Conservation (phyloP, 2,329 filamentous ascomycete species). For the Phaeosphaeriaceae sp. region DNA sequence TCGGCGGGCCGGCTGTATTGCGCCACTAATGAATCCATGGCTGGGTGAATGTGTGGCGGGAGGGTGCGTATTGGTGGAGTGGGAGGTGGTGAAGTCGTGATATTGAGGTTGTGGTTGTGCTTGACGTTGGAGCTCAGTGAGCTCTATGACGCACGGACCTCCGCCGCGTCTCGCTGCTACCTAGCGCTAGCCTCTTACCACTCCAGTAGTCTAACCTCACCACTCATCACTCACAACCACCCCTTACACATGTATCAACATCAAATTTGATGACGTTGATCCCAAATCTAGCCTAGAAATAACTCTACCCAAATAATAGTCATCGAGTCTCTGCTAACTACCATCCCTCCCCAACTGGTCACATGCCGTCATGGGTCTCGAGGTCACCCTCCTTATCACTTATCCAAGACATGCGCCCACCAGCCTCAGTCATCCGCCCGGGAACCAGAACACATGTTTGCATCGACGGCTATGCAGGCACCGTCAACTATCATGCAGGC, state of each 20-base stretch:
- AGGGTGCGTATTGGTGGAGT: slow-evolving; percentile 2
- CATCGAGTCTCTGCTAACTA: slow-evolving; percentile 4
- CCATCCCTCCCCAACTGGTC: slow-evolving; percentile 20
- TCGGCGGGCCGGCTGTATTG: slow-evolving; percentile 84
- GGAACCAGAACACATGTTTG: slow-evolving; percentile 36
- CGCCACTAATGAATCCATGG: slow-evolving; percentile 91
- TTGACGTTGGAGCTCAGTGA: slow-evolving; percentile 24
- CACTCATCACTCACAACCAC: too few relatives aligned
- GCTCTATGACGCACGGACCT: slow-evolving; percentile 25
- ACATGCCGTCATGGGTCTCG: slow-evolving; percentile 29
- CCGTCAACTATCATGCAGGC: slow-evolving; percentile 37
- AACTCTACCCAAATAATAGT: background rate
- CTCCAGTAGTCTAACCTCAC: too few relatives aligned
- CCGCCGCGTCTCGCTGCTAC: slow-evolving; percentile 31
- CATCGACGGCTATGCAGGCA: slow-evolving; percentile 32
- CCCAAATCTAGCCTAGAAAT: too few relatives aligned
- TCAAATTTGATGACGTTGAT: background rate
- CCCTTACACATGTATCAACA: background rate
- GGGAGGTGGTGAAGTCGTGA: slow-evolving; percentile 2
- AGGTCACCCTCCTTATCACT: slow-evolving; percentile 28
- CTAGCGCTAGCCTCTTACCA: slow-evolving; percentile 14
- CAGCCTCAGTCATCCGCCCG: slow-evolving; percentile 35
- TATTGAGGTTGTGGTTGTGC: slow-evolving; percentile 16
- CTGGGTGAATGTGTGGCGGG: slow-evolving; percentile 15
- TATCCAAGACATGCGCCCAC: slow-evolving; percentile 40